A percentile compares a stretch with the other conserved stretches of the same genome.
Conservation (phyloP, 345 rosid genomes). For the Salix koriyanagi region DNA sequence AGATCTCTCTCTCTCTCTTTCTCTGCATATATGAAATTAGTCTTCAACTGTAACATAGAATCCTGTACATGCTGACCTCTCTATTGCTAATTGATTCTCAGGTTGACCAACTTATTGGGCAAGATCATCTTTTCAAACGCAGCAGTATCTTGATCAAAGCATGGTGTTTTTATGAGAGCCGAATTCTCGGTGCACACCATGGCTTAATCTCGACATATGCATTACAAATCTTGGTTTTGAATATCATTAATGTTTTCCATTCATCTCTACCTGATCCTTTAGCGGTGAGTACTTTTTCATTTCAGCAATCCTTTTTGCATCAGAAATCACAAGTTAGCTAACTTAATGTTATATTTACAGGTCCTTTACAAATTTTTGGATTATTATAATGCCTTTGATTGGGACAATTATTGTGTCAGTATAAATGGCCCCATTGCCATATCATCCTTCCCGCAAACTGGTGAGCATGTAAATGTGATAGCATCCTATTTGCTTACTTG, state of each 20-base stretch:
- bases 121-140: conserved; percentile 24
- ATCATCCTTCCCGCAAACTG: conserved; percentile 60
- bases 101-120: conserved; percentile 28
- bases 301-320: background rate
- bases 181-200: conserved; percentile 38
- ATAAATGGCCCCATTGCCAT: conserved; percentile 65
- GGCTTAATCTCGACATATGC: conserved; percentile 37
- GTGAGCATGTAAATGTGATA: conserved; percentile 16
- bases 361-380: conserved; percentile 84
- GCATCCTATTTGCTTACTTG: background rate
- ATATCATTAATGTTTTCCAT: conserved; percentile 24
- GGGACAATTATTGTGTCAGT: conserved; percentile 87
- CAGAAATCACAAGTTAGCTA: background rate
- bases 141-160: conserved; percentile 33
- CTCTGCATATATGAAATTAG: background rate
- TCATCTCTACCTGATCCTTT: conserved; percentile 24
- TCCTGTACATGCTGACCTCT: background rate
- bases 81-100: conserved; percentile 3
- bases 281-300: conserved; percentile 17
- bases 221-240: conserved; percentile 25
- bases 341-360: conserved; percentile 28
- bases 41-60: background rate
- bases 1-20: background rate
- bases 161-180: conserved; percentile 40
- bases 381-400: conserved; percentile 91